Percentiles rank a stretch among this genome's conserved stretches.
Conservation (phyloP, 2,329 filamentous ascomycete species). For the Corynespora cassiicola region DNA sequence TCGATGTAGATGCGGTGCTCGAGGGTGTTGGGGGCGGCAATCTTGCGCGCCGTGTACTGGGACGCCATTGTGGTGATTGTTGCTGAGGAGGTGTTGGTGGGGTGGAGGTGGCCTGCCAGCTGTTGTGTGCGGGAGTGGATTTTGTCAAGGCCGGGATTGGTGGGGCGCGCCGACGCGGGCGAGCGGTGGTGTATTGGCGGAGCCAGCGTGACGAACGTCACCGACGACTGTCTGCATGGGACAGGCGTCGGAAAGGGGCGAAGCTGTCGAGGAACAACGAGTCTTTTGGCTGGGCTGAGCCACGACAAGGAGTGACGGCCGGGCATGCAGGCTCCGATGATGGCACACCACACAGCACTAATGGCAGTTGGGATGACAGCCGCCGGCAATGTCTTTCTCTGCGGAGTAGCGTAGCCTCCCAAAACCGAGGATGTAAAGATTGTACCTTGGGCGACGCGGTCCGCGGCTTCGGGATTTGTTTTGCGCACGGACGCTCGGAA, state of each 20-base stretch:
- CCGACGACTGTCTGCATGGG: slow-evolving; percentile 41
- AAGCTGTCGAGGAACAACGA: slow-evolving; percentile 16
- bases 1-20: slow-evolving; percentile 98
- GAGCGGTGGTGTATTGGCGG: slow-evolving; percentile 39
- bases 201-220: slow-evolving; percentile 49
- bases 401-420: slow-evolving; percentile 16
- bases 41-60: slow-evolving; percentile 81
- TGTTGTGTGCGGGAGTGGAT: slow-evolving; percentile 48
- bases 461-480: no score
- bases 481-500: neutral
- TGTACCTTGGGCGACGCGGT: no score
- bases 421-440: slow-evolving; percentile 35
- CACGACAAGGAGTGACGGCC: slow-evolving; percentile 23
- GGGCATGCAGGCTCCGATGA: slow-evolving; percentile 35
- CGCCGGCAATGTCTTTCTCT: slow-evolving; percentile 16
- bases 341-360: slow-evolving; percentile 20
- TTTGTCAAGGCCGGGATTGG: slow-evolving; percentile 47
- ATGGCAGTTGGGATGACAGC: slow-evolving; percentile 16
- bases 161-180: slow-evolving; percentile 43
- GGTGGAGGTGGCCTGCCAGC: slow-evolving; percentile 48
- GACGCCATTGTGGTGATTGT: slow-evolving; percentile 60
- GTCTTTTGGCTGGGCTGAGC: slow-evolving; percentile 28
- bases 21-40: slow-evolving; percentile 88
- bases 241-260: slow-evolving; percentile 32
- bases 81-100: slow-evolving; percentile 23